Base-by-base conservation (phyloP, 768 basidiomycete genomes). In the Mycena albidolilacea region DNA sequence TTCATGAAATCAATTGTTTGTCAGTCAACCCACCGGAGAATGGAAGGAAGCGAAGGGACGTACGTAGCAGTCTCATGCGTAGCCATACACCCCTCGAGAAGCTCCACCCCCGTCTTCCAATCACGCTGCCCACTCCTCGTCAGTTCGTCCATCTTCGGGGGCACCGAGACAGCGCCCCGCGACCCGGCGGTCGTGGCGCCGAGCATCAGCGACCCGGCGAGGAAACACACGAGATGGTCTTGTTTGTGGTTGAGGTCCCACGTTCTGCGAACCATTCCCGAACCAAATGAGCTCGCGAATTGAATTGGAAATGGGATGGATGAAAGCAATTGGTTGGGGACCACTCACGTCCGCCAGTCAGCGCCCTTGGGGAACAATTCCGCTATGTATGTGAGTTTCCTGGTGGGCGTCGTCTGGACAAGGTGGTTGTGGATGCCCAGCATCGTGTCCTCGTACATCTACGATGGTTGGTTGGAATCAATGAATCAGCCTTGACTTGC, bases 191-290 rank as follows among this genome's bases (percentile, higher is more conserved):
- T 87, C 0, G 90, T 91, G 8, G 92, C 91, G 17, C 93, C 93
- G 8, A 95, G 85, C 83, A 95, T 88, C 74, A 95, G 87, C 12
- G 91, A 90, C 5, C 93, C 94, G 37, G 90, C 92, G 59, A 95
- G 82, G 88, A 95, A 95, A 82, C 94, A 95, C 12, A 92, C 93
- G 37, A 95, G 88, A 78, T 95, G 94, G 78, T 95, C 94, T 80
- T 95, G 94, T 79, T 94, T 93, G 35, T 90, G 90, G 8, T 83
- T 79, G 23, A 91, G 80, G 17, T 81, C 82, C 91, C 91, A 92
- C 23, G 79, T 79, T 41, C 91, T 91, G 75, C 38, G 39, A 30
- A 30, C 30, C 30, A 30, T 4, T 4, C 30, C 30, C 30, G 3
- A 30, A 30, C 30, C 30, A 30, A 30, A 30, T 30, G 30, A 30